phyloP scores from a whole-genome alignment of 108 stramenopile genomes.

The Nannochloropsis salina region DNA sequence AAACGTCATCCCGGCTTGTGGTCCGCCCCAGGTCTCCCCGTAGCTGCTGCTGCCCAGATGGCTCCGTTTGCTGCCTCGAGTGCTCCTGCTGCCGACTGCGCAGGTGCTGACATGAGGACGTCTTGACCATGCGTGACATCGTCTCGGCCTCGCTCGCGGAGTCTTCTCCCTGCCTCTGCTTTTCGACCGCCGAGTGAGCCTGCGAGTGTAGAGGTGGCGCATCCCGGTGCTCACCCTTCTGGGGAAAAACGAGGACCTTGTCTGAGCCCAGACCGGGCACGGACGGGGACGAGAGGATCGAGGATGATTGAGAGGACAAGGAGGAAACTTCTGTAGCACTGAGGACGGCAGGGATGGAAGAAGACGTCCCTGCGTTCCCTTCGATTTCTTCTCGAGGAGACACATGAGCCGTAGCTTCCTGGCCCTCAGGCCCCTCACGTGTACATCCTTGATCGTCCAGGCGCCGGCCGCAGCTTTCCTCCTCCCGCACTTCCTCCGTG shows the following conservation, averaged over 20 bases:
- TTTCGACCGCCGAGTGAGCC: too few relatives aligned
- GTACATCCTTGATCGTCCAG: too few relatives aligned
- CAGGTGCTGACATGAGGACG: not conserved
- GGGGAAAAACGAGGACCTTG: too few relatives aligned
- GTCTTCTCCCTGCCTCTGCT: not conserved
- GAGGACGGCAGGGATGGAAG: too few relatives aligned
- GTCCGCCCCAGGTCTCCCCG: too few relatives aligned
- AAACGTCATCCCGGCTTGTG: not conserved
- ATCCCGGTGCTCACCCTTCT: too few relatives aligned
- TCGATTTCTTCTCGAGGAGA: too few relatives aligned
- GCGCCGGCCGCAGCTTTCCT: not conserved
- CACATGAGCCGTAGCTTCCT: too few relatives aligned
- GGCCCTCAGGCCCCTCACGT: too few relatives aligned
- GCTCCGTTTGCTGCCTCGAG: not conserved
- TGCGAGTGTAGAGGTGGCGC: too few relatives aligned
- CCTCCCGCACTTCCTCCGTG: not conserved
- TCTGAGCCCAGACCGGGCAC: not conserved
- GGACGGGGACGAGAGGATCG: not conserved
- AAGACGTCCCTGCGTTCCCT: too few relatives aligned
- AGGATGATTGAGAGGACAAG: conserved; percentile 8
- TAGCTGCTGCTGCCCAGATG: not conserved
- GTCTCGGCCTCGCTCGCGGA: conserved; percentile 10
- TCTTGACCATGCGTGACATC: not conserved
- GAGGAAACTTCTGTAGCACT: not conserved
- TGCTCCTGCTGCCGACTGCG: not conserved